phyloP scores from a whole-genome alignment of 768 basidiomycete species.

The Suillus weaverae region DNA sequence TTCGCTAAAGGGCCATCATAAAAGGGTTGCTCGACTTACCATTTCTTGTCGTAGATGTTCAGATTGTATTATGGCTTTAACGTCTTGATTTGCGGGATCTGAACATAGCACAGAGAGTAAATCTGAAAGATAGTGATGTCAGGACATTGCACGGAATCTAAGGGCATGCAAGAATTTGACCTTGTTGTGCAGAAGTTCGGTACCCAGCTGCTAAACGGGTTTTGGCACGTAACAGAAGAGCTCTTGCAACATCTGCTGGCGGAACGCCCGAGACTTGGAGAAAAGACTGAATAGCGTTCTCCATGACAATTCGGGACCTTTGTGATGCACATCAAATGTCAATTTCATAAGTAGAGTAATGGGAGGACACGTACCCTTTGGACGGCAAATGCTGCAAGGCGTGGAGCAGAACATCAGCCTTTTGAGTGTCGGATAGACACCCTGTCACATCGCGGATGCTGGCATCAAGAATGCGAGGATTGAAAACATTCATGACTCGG shows the following conservation, averaged over 20 bases:
- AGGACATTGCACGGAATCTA: background rate
- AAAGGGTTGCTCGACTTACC: conserved; percentile 35
- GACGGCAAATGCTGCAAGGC: conserved; percentile 81
- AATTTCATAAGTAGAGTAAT: conserved; percentile 2
- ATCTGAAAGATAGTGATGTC: conserved; percentile 39
- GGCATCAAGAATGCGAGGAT: conserved; percentile 75
- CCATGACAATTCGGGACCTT: conserved; percentile 60
- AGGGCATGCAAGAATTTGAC: conserved; percentile 29
- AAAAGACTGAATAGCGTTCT: conserved; percentile 74
- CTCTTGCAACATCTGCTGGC: conserved; percentile 53
- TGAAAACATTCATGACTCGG: conserved; percentile 58
- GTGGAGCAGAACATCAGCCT: conserved; percentile 69
- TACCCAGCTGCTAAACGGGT: conserved; percentile 60
- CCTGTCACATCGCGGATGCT: conserved; percentile 67
- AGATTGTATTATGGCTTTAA: conserved; percentile 57
- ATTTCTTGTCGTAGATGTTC: conserved; percentile 54
- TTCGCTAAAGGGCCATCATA: conserved; percentile 1
- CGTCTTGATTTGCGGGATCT: conserved; percentile 72
- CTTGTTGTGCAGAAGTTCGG: conserved; percentile 64
- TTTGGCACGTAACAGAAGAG: conserved; percentile 67
- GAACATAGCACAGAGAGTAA: conserved; percentile 61
- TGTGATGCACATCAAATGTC: background rate
- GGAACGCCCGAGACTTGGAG: conserved; percentile 56
- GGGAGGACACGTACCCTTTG: conserved; percentile 51
- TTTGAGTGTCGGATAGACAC: conserved; percentile 61